phyloP scores from a whole-genome alignment of 1,139 yeast species.

The Blastobotrys petasosporus region DNA sequence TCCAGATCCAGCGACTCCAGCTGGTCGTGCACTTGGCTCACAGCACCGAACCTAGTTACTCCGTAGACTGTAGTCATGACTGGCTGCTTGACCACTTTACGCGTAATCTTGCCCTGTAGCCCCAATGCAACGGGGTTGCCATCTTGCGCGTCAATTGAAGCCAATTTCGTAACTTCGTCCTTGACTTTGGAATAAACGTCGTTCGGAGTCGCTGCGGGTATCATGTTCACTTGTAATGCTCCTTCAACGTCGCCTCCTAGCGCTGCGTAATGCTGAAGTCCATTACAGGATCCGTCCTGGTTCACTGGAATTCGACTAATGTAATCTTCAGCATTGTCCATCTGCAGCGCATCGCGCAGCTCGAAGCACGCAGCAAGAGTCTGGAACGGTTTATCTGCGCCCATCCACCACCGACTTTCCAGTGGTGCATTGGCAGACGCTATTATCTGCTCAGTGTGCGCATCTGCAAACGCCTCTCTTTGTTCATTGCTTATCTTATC shows the following conservation, averaged over 20 bases:
- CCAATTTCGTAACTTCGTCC: constrained; percentile 44
- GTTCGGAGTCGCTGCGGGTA: constrained; percentile 38
- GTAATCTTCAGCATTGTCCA: constrained; percentile 46
- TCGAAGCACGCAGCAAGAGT: constrained; percentile 59
- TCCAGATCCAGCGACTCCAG: constrained; percentile 32
- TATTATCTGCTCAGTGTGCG: constrained; percentile 43
- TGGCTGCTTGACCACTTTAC: constrained; percentile 87
- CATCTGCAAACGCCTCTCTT: constrained; percentile 47
- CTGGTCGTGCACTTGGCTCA: constrained; percentile 52
- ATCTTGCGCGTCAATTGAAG: constrained; percentile 41
- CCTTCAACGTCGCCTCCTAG: constrained; percentile 66
- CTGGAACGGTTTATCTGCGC: constrained; percentile 68
- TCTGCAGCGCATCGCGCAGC: constrained; percentile 46
- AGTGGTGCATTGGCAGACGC: constrained; percentile 50
- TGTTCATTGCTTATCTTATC: constrained; percentile 55
- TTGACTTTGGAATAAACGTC: constrained; percentile 62
- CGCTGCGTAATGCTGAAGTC: constrained; percentile 72
- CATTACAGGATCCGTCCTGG: constrained; percentile 74
- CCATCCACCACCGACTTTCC: constrained; percentile 48
- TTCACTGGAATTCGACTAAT: constrained; percentile 58
- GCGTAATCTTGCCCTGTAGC: constrained; percentile 54
- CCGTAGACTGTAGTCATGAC: constrained; percentile 98
- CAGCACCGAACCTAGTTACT: constrained; percentile 82
- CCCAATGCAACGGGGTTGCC: constrained; percentile 39
- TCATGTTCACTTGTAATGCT: constrained; percentile 59